Percentiles rank a stretch among this genome's conserved stretches.
phyloP scores from a whole-genome alignment of 140 eudicot genomes.

The Flaveria floridana region DNA sequence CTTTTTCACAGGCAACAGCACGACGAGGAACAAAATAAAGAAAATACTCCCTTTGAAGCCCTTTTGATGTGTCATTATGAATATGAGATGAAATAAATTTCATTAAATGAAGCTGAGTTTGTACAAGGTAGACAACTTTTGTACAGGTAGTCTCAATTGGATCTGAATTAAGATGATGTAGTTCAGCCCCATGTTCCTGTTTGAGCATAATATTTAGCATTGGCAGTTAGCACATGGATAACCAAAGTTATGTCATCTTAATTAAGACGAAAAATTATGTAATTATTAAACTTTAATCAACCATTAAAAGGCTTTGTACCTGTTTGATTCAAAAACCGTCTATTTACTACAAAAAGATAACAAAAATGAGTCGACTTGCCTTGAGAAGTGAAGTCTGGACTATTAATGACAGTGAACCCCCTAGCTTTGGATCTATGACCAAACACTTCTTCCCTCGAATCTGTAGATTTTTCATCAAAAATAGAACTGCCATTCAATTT shows the following conservation, averaged over 20 bases:
- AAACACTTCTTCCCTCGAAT: conserved; percentile 90
- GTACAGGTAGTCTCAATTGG: conserved; percentile 68
- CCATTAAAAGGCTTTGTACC: background rate
- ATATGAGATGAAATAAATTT: conserved; percentile 69
- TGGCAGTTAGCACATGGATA: background rate
- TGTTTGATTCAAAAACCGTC: background rate
- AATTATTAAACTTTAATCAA: background rate
- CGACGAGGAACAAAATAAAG: conserved; percentile 96
- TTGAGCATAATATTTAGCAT: conserved; percentile 27
- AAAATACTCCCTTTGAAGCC: conserved; percentile 86
- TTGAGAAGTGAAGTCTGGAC: conserved; percentile 79
- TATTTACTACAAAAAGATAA: background rate
- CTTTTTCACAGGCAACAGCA: conserved; percentile 91
- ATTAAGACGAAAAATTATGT: background rate
- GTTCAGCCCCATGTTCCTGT: conserved; percentile 95
- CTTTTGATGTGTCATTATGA: conserved; percentile 73
- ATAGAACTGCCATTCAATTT: background rate
- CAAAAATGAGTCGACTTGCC: conserved; percentile 38
- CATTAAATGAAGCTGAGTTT: conserved; percentile 74
- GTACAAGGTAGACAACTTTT: conserved; percentile 89
- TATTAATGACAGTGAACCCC: conserved; percentile 79
- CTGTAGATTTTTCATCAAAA: conserved; percentile 33
- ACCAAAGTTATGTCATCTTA: background rate
- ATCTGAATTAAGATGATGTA: conserved; percentile 75
- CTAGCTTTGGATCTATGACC: conserved; percentile 85